Evolutionary conservation across 768 basidiomycete genomes (phyloP).

Genomic region (Termitomyces sp.): DNA sequence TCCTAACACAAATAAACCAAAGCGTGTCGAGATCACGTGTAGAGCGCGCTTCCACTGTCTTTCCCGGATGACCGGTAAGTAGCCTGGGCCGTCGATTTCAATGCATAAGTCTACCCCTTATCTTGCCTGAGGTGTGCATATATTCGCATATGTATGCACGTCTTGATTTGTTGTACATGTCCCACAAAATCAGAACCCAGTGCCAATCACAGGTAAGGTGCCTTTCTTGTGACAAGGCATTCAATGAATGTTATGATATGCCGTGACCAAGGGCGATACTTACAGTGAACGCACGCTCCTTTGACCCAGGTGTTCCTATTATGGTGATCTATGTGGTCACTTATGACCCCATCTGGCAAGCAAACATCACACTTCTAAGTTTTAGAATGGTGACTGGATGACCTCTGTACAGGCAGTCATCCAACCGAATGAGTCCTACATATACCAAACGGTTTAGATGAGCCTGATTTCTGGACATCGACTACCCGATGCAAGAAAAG

Average conservation of each 20-base stretch:
- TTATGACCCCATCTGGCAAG: neutral
- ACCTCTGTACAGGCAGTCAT: neutral
- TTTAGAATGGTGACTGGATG: neutral
- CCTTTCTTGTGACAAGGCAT: neutral
- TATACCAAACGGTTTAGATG: neutral
- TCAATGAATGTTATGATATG: neutral
- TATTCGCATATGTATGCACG: no score
- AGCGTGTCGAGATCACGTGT: conserved; percentile 7
- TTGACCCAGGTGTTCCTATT: neutral
- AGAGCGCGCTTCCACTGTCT: neutral
- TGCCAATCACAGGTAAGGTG: neutral
- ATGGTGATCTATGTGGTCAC: neutral
- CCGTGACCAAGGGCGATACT: neutral
- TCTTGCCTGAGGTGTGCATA: neutral
- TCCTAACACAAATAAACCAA: conserved; percentile 7
- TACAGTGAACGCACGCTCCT: neutral
- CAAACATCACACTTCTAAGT: neutral
- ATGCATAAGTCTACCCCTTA: neutral
- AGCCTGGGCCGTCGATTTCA: neutral
- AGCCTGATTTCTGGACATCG: neutral
- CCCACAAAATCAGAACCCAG: neutral
- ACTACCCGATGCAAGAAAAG: neutral
- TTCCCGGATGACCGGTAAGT: no score
- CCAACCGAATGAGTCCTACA: neutral
- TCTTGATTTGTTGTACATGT: neutral